phyloP scores from a whole-genome alignment of 768 basidiomycete species.

The Polyporus arcularius region DNA sequence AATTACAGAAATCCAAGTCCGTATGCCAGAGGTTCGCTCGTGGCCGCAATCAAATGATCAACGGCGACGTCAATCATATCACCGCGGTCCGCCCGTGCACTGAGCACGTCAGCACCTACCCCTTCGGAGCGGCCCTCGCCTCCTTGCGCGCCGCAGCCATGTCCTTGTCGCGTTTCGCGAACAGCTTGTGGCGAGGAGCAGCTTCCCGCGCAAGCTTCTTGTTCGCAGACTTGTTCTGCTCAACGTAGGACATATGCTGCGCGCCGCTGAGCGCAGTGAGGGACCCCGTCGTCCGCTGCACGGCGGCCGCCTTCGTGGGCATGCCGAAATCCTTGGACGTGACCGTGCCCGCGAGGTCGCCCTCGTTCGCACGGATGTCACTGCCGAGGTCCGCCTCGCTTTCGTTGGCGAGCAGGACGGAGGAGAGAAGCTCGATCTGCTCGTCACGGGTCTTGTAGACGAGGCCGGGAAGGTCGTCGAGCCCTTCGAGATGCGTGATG shows the following conservation, averaged over 20 bases:
- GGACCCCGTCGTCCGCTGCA: constrained; percentile 80
- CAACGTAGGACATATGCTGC: constrained; percentile 90
- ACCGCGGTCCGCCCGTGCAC: not conserved
- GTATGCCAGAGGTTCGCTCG: not conserved
- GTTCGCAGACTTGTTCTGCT: constrained; percentile 91
- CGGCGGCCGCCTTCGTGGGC: constrained; percentile 62
- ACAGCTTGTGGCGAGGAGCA: constrained; percentile 70
- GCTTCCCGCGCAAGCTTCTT: constrained; percentile 65
- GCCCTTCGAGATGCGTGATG: constrained; percentile 94
- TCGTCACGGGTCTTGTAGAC: constrained; percentile 91
- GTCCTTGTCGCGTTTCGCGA: constrained; percentile 81
- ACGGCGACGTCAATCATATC: not conserved
- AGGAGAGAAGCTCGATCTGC: constrained; percentile 95
- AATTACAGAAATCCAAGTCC: not conserved
- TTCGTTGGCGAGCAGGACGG: constrained; percentile 89
- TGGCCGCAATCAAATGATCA: too few relatives aligned
- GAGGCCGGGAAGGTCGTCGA: constrained; percentile 81
- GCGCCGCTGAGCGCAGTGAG: constrained; percentile 84
- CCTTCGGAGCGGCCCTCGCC: constrained; percentile 27
- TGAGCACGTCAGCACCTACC: constrained; percentile 27
- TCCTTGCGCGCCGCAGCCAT: constrained; percentile 56
- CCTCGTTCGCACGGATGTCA: constrained; percentile 81
- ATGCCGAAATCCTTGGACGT: constrained; percentile 85
- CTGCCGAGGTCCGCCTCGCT: constrained; percentile 85
- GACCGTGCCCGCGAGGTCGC: constrained; percentile 82